Evolutionary conservation across 2,329 filamentous ascomycete genomes (phyloP).

Genomic region (Aspergillus chevalieri): DNA sequence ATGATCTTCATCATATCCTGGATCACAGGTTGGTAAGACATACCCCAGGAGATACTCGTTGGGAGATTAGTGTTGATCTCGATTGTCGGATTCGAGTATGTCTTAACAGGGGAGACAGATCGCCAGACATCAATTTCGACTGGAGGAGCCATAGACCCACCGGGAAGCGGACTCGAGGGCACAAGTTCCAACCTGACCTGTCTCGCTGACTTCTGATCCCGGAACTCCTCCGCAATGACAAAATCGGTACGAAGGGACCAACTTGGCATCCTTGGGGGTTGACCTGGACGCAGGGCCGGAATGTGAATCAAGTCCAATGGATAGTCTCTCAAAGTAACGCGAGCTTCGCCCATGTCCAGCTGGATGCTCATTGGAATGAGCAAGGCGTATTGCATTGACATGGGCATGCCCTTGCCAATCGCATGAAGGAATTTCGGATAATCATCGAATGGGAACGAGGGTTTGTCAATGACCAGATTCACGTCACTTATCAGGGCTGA

Average conservation of each 20-base stretch:
- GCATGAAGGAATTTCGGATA: constrained; percentile 78
- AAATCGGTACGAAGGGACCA: constrained; percentile 84
- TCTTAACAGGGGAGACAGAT: constrained; percentile 91
- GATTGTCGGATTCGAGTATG: constrained; percentile 84
- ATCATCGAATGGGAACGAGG: constrained; percentile 77
- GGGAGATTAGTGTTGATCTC: constrained; percentile 90
- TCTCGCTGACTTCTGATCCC: constrained; percentile 71
- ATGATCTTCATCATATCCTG: constrained; percentile 99
- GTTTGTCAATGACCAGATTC: constrained; percentile 81
- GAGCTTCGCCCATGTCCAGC: constrained; percentile 83
- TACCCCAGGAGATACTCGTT: constrained; percentile 93
- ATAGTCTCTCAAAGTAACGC: constrained; percentile 84
- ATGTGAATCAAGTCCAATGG: constrained; percentile 88
- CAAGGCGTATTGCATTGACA: constrained; percentile 82
- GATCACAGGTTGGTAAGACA: constrained; percentile 93
- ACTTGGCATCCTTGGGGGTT: constrained; percentile 73
- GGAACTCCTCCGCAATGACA: constrained; percentile 89
- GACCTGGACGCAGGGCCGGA: constrained; percentile 70
- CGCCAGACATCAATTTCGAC: constrained; percentile 83
- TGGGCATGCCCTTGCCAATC: constrained; percentile 94
- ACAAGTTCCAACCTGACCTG: constrained; percentile 79
- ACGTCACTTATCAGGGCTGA: constrained; percentile 75
- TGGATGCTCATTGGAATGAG: constrained; percentile 85
- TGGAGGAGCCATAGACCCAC: constrained; percentile 53
- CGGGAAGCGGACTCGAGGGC: constrained; percentile 57